A percentile compares a stretch with the other conserved stretches of the same genome.
phyloP scores from a whole-genome alignment of 1,284 basidiomycete genomes.

The Boletellus deceptivus region DNA sequence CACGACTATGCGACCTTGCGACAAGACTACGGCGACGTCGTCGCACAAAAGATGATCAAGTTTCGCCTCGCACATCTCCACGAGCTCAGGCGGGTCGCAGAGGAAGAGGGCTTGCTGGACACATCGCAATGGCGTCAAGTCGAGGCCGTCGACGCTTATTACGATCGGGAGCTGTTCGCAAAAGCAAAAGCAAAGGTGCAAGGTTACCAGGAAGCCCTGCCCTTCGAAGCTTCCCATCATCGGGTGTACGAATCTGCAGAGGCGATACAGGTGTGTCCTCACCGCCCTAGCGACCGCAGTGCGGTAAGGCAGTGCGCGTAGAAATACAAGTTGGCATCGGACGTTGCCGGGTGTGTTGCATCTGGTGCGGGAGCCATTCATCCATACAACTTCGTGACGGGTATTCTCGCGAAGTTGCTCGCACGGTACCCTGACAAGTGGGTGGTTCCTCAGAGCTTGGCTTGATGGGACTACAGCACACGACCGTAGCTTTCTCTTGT shows the following conservation, averaged over 20 bases:
- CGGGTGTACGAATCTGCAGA: slow-evolving; percentile 33
- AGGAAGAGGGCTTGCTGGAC: slow-evolving; percentile 31
- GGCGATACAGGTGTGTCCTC: slow-evolving; percentile 34
- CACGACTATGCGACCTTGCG: slow-evolving; percentile 25
- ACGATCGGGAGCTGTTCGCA: slow-evolving; percentile 33
- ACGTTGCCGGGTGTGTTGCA: slow-evolving; percentile 39
- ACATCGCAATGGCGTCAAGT: slow-evolving; percentile 42
- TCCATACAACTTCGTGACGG: slow-evolving; percentile 47
- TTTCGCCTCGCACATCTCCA: slow-evolving; percentile 35
- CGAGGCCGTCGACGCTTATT: slow-evolving; percentile 43
- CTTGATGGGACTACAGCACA: background rate
- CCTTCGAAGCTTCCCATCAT: slow-evolving; percentile 37
- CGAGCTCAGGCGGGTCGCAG: slow-evolving; percentile 26
- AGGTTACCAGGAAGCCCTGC: slow-evolving; percentile 39
- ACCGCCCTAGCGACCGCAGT: background rate
- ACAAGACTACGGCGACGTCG: slow-evolving; percentile 18
- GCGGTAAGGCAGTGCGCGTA: slow-evolving; percentile 12
- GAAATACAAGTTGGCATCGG: slow-evolving; percentile 38
- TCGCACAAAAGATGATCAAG: slow-evolving; percentile 22
- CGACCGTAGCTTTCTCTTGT: slow-evolving; percentile 36
- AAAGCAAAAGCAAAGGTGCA: slow-evolving; percentile 34
- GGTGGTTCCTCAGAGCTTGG: slow-evolving; percentile 5
- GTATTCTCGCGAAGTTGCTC: slow-evolving; percentile 40
- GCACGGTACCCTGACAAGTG: slow-evolving; percentile 37
- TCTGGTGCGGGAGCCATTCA: slow-evolving; percentile 44